Percentiles rank a stretch among this genome's conserved stretches.
These are phyloP conservation scores for Plasmodium inui DNA, from an alignment of 169 alveolate species.

Conservation along the genomic window DNA sequence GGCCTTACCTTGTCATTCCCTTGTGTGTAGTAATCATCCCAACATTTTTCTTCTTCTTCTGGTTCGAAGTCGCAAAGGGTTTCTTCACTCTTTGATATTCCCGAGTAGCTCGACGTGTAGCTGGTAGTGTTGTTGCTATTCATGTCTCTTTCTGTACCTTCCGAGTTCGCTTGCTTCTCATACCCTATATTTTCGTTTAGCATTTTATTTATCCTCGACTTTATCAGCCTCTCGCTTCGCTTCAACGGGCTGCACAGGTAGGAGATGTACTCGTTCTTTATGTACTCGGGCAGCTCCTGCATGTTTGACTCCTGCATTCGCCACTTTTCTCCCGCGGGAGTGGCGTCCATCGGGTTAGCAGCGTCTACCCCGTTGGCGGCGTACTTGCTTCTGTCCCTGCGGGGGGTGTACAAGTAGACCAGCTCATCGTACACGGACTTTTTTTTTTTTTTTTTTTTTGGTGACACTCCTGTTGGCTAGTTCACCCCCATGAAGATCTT, in stretches of 20 bases:
- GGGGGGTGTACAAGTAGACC: conserved; percentile 20
- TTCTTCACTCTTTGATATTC: background rate
- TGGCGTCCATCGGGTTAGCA: background rate
- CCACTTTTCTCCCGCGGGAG: conserved; percentile 22
- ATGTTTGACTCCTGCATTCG: conserved; percentile 44
- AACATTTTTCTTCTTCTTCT: conserved; percentile 70
- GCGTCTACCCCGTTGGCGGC: background rate
- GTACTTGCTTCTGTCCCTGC: conserved; percentile 18
- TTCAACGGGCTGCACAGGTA: conserved; percentile 53
- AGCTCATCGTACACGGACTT: conserved; percentile 33
- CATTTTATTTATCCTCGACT: conserved; percentile 58
- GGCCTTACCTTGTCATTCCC: conserved; percentile 38
- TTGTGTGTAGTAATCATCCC: conserved; percentile 72
- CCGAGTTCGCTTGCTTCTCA: background rate
- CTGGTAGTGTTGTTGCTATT: background rate
- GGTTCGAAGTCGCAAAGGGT: conserved; percentile 40
- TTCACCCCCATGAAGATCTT: background rate
- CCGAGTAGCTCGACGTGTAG: background rate
- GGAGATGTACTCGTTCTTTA: conserved; percentile 51
- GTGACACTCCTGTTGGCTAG: background rate
- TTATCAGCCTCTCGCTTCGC: conserved; percentile 61
- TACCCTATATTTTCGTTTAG: conserved; percentile 26
- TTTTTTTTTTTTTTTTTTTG: conserved; percentile 19
- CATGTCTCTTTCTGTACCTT: background rate
- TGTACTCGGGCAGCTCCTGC: conserved; percentile 59